Evolutionary conservation across 2,329 filamentous ascomycete genomes (phyloP).

Genomic region (Penicillium concentricum): DNA sequence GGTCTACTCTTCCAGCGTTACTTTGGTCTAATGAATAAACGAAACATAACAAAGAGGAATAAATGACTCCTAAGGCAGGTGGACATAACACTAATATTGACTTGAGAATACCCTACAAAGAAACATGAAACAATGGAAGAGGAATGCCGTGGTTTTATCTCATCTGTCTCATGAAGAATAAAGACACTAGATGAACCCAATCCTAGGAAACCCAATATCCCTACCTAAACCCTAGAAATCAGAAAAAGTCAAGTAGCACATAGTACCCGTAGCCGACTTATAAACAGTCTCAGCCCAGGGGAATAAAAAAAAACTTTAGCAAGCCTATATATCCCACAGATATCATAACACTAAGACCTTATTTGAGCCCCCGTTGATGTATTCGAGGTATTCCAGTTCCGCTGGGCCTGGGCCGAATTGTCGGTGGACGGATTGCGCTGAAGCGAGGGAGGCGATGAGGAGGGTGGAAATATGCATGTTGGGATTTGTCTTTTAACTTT

Average conservation of each 20-base stretch:
- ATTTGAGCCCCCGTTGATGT: background rate
- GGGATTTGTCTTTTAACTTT: background rate
- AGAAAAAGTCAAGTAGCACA: slow-evolving; percentile 13
- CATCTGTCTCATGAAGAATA: background rate
- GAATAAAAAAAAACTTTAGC: too few relatives aligned
- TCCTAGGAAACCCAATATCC: background rate
- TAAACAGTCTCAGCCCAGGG: slow-evolving; percentile 1
- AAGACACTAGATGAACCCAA: background rate
- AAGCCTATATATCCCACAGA: background rate
- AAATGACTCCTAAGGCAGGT: background rate
- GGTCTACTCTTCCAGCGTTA: background rate
- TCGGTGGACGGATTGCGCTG: background rate
- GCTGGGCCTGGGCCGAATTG: slow-evolving; percentile 1
- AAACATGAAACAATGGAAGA: background rate
- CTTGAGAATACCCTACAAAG: background rate
- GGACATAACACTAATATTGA: background rate
- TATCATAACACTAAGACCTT: background rate
- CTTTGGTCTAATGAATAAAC: background rate
- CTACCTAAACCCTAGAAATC: background rate
- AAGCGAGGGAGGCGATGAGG: slow-evolving; percentile 18
- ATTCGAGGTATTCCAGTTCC: background rate
- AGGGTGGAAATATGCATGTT: slow-evolving; percentile 19
- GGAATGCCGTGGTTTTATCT: too few relatives aligned
- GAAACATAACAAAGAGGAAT: background rate
- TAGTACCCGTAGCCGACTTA: slow-evolving; percentile 14